These are phyloP conservation scores for Cystofilobasidium bisporidii DNA, from an alignment of 768 basidiomycete species.

Conservation along the genomic window DNA sequence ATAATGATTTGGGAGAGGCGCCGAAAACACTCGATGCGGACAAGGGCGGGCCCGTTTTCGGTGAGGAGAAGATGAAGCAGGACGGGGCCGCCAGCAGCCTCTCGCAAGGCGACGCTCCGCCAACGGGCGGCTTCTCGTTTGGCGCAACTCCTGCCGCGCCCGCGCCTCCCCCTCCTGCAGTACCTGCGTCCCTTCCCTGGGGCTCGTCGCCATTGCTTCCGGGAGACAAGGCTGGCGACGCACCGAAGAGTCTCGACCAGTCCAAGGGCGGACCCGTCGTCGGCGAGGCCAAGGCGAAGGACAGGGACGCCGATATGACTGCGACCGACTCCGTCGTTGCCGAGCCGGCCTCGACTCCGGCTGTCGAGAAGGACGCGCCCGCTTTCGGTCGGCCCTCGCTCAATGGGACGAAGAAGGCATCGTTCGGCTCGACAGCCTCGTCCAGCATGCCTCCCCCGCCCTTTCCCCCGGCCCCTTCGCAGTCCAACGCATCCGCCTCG, in stretches of 20 bases:
- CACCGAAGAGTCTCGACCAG: background rate
- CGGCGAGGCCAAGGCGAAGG: slow-evolving; percentile 5
- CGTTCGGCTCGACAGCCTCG: background rate
- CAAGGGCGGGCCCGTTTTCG: background rate
- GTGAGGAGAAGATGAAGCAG: background rate
- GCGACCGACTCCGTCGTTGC: background rate
- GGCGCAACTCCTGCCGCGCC: background rate
- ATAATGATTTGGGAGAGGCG: background rate
- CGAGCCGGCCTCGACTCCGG: background rate
- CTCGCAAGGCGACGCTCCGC: slow-evolving; percentile 8
- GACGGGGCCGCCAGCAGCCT: background rate
- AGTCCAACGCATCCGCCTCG: background rate
- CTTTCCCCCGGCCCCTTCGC: background rate
- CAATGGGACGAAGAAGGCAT: background rate
- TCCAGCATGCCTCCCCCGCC: background rate
- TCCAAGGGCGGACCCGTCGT: slow-evolving; percentile 1
- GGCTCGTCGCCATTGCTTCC: background rate
- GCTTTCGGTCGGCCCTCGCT: background rate
- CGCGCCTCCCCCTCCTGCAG: background rate
- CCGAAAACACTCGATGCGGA: background rate
- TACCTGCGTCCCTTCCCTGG: background rate
- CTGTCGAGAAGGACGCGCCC: background rate
- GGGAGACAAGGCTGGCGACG: slow-evolving; percentile 1
- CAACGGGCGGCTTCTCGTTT: background rate
- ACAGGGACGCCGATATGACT: background rate